These are phyloP conservation scores for Clarireedia sp. DNA, from an alignment of 2,329 filamentous ascomycete species.

Conservation along the genomic window DNA sequence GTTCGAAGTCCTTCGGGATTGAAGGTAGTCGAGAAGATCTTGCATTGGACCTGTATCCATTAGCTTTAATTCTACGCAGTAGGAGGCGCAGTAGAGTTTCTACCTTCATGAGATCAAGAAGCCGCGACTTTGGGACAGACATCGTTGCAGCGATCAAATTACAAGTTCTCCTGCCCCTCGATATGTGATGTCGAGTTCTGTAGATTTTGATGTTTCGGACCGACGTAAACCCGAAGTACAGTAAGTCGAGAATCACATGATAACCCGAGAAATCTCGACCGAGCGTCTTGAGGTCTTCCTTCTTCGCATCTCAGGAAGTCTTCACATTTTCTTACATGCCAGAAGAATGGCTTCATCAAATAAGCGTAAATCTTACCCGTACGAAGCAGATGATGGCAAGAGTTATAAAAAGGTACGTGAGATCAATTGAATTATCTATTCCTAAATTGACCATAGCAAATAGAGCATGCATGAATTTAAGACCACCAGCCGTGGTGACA, in stretches of 20 bases:
- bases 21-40: slow-evolving; percentile 83
- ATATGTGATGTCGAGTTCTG: neutral
- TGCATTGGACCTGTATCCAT: slow-evolving; percentile 68
- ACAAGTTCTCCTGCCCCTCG: neutral
- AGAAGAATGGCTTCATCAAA: neutral
- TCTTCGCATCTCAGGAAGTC: neutral
- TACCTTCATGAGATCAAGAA: slow-evolving; percentile 75
- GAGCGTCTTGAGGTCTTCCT: neutral
- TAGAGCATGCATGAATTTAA: too few relatives aligned
- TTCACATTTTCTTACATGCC: neutral
- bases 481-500: too few relatives aligned
- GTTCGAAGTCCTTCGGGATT: slow-evolving; percentile 77
- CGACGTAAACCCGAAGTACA: neutral
- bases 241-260: too few relatives aligned
- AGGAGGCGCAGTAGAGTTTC: neutral
- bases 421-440: too few relatives aligned
- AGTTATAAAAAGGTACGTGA: neutral
- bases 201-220: neutral
- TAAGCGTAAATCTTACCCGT: neutral
- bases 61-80: neutral
- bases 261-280: too few relatives aligned
- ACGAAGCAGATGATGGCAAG: neutral
- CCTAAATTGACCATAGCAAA: too few relatives aligned
- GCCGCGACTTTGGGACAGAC: slow-evolving; percentile 52
- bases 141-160: slow-evolving; percentile 37